Evolutionary conservation across 139 green algal species (phyloP).

Genomic region (Coelastrella sp.): DNA sequence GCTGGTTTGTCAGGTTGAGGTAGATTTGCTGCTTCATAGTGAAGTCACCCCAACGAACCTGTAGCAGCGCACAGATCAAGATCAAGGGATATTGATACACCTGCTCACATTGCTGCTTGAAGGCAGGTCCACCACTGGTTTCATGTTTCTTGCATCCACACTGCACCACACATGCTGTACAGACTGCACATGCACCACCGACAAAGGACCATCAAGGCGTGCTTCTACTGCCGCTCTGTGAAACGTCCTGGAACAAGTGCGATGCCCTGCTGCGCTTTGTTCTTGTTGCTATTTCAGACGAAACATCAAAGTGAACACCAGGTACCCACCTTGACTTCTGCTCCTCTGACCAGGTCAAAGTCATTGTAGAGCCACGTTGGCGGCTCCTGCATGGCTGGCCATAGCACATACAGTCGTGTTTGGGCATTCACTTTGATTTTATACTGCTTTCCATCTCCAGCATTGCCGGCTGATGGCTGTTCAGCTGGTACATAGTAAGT

Average conservation of each 20-base stretch:
- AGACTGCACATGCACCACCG: neutral
- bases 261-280: neutral
- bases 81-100: too few species aligned
- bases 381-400: constrained; percentile 24
- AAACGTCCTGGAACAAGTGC: neutral
- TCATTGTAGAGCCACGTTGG: neutral
- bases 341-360: neutral
- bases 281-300: too few species aligned
- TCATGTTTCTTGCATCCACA: too few species aligned
- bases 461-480: neutral
- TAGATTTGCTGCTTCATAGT: neutral
- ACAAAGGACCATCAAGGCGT: too few species aligned
- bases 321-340: constrained; percentile 20
- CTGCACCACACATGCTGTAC: neutral
- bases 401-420: neutral
- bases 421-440: neutral
- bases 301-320: neutral
- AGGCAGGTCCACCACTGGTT: too few species aligned
- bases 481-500: neutral
- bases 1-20: constrained; percentile 24
- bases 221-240: too few species aligned
- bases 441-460: neutral
- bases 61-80: too few species aligned
- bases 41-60: constrained; percentile 23
- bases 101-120: too few species aligned